Evolutionary conservation across 2,329 filamentous ascomycete genomes (phyloP).

Genomic region (Trichoderma sp.): DNA sequence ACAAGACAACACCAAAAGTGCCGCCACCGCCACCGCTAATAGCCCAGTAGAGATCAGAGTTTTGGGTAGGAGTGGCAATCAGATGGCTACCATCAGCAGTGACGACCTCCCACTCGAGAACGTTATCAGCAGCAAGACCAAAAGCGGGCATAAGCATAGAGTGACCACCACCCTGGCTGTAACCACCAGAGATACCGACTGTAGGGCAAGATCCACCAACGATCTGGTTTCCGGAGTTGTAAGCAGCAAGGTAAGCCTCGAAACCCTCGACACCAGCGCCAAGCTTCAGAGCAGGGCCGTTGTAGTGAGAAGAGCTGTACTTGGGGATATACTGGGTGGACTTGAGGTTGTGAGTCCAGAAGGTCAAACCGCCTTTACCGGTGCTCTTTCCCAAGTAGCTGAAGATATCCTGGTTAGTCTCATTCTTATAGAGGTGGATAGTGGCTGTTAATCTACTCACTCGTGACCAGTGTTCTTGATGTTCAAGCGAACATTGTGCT

Average conservation of each 20-base stretch:
- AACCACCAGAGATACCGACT: constrained; percentile 60
- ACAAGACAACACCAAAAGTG: constrained; percentile 15
- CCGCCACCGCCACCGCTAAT: background rate
- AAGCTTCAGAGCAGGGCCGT: background rate
- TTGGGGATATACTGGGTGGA: background rate
- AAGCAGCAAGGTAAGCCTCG: background rate
- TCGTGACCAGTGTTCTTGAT: constrained; percentile 36
- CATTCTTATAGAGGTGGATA: background rate
- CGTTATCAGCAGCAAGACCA: constrained; percentile 60
- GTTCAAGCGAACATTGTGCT: constrained; percentile 42
- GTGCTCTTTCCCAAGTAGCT: background rate
- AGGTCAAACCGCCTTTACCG: background rate
- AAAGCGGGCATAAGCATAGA: constrained; percentile 50
- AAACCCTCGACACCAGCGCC: background rate
- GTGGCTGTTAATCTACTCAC: background rate
- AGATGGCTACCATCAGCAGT: constrained; percentile 43
- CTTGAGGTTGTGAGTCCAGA: background rate
- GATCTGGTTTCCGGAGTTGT: background rate
- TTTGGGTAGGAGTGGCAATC: background rate
- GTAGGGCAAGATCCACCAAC: constrained; percentile 43
- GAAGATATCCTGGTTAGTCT: background rate
- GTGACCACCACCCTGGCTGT: constrained; percentile 60
- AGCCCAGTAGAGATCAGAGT: background rate
- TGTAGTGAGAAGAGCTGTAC: background rate
- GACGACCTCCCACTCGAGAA: constrained; percentile 56